These are phyloP conservation scores for Telopea speciosissima DNA, from an alignment of 177 flowering plant genomes.

Conservation along the genomic window DNA sequence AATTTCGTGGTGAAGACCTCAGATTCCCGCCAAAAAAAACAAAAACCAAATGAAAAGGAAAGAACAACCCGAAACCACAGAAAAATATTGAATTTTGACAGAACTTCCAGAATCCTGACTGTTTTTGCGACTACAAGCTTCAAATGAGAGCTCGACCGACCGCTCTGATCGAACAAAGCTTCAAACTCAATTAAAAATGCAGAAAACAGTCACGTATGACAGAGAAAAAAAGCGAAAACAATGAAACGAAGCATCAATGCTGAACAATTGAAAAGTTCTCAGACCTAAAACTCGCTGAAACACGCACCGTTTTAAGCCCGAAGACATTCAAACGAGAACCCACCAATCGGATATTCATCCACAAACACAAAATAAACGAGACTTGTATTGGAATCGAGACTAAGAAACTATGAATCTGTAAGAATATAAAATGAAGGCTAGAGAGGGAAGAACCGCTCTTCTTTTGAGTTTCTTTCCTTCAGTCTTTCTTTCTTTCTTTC, in stretches of 20 bases:
- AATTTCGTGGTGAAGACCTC: neutral
- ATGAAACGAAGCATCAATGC: constrained; percentile 4
- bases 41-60: neutral
- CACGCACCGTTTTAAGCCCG: neutral
- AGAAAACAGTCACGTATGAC: neutral
- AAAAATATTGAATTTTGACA: neutral
- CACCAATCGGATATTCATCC: constrained; percentile 6
- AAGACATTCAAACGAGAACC: constrained; percentile 12
- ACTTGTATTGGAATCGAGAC: neutral
- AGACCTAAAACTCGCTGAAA: constrained; percentile 10
- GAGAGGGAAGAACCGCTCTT: neutral
- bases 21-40: neutral
- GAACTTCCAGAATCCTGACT: neutral
- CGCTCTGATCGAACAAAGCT: neutral
- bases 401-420: neutral
- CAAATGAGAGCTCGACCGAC: constrained; percentile 7
- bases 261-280: neutral
- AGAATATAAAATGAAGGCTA: neutral
- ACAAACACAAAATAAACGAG: neutral
- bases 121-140: constrained; percentile 1
- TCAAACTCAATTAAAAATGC: neutral
- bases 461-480: neutral
- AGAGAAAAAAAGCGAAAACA: neutral
- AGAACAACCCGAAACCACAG: neutral
- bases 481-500: neutral